Evolutionary conservation across 2,329 filamentous ascomycete genomes (phyloP), one percentile per base, ranked within the genome.

Genomic region (Orbilia blumenaviensis): DNA sequence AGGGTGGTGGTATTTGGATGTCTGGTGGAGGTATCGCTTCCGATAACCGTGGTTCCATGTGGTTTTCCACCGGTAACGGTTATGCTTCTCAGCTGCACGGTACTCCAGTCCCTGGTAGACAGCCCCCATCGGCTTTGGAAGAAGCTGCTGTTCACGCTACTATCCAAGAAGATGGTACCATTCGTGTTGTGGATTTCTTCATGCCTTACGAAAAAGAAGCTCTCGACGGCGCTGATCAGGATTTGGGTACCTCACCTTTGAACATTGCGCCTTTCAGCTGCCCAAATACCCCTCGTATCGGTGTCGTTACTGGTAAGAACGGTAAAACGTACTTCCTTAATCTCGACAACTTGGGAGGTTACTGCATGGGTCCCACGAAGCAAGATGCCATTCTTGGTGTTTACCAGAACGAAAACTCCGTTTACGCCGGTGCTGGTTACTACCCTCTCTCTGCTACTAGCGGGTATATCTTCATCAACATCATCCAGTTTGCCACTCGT

Each of bases 401-500:
- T 0, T 84, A 83, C 48, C 82, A 85, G 75, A 85, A 86, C 78
- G 83, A 84, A 71, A 86, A 86, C 71, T 85, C 85, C 0, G 85
- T 86, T 1, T 86, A 86, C 73, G 82, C 84, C 14, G 85, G 84
- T 44, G 85, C 85, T 4, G 85, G 85, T 56, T 83, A 85, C 1
- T 84, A 85, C 80, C 85, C 85, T n/a, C 16, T 66, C 6, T 76
- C 72, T 2, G 79, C 84, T 0, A 84, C 84, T 38, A 85, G 84
- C 12, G 85, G 85, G 16, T 86, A 86, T 78, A 82, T 86, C 61
- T 86, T 86, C 80, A 84, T 86, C 79, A 85, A 84, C 67, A 83
- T 88, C 3, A 87, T 88, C 63, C 84, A 86, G 78, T 86, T 86
- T 78, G 84, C 85, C 12, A 86, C 86, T 0, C 84, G 86, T 58